Conservation (phyloP, 2,329 filamentous ascomycete genomes). For the Septoria linicola region DNA sequence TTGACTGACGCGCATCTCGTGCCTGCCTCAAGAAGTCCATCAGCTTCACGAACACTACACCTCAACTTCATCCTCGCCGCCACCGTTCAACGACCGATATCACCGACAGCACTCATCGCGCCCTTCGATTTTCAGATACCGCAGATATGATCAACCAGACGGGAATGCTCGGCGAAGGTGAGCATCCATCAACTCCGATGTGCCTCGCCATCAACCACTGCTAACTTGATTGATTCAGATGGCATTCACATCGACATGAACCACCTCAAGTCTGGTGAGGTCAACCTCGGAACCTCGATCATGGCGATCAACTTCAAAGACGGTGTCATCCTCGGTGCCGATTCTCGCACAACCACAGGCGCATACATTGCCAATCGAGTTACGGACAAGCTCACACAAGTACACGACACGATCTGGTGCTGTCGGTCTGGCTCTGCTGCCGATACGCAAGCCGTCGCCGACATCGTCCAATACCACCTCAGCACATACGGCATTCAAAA, state of each 20-base stretch:
- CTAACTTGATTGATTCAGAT: conserved; percentile 59
- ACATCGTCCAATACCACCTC: conserved; percentile 96
- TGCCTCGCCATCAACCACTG: conserved; percentile 19
- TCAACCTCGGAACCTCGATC: conserved; percentile 98
- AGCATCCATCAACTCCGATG: conserved; percentile 4
- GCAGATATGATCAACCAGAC: conserved; percentile 40
- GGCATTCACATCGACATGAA: conserved; percentile 99
- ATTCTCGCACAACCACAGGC: conserved; percentile 95
- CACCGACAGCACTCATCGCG: not conserved
- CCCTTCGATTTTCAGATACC: conserved; percentile 2
- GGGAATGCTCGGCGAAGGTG: conserved; percentile 45
- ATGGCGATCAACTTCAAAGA: conserved; percentile 99
- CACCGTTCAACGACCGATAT: not conserved
- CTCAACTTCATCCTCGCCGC: conserved; percentile 3
- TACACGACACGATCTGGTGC: conserved; percentile 99
- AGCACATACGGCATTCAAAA: conserved; percentile 89
- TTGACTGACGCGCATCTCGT: conserved; percentile 26
- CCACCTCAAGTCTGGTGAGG: conserved; percentile 95
- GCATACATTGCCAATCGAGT: conserved; percentile 99
- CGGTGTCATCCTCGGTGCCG: conserved; percentile 94
- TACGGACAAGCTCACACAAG: conserved; percentile 97
- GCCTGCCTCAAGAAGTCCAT: conserved; percentile 16
- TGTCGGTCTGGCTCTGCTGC: conserved; percentile 96
- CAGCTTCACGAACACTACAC: conserved; percentile 5
- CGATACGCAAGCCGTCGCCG: conserved; percentile 95